Percentiles rank a stretch among this genome's conserved stretches.
Evolutionary conservation across 768 basidiomycete species (phyloP).

Genomic region (Candolleomyces aberdarensis): DNA sequence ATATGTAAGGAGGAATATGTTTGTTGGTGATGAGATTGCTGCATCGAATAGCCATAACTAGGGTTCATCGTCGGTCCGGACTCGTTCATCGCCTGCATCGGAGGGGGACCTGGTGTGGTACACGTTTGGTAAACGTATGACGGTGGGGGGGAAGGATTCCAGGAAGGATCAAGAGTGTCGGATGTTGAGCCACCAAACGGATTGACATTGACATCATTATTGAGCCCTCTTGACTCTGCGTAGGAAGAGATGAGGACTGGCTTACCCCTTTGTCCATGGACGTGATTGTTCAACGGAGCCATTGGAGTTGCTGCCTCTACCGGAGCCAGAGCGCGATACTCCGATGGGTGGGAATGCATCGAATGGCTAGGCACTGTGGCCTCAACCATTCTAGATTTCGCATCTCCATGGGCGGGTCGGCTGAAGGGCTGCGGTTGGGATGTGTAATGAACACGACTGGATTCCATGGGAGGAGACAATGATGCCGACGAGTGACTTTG

Average conservation of each 20-base stretch:
- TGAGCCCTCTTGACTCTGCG: constrained; percentile 2
- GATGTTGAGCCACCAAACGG: constrained; percentile 1
- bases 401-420: not conserved
- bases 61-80: not conserved
- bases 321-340: constrained; percentile 1
- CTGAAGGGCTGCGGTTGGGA: not conserved
- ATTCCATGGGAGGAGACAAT: constrained; percentile 1
- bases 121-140: not conserved
- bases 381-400: not conserved
- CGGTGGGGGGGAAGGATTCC: not conserved
- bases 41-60: not conserved
- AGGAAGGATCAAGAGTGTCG: not conserved
- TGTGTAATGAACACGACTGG: not conserved
- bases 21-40: not conserved
- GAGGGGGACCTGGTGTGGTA: not conserved
- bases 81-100: not conserved
- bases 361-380: constrained; percentile 6
- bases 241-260: not conserved
- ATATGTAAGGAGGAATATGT: not conserved
- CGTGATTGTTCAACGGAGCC: not conserved
- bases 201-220: constrained; percentile 6
- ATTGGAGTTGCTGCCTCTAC: not conserved
- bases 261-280: constrained; percentile 7
- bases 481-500: constrained; percentile 6
- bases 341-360: constrained; percentile 5